Evolutionary conservation across 441 rosid species (phyloP), one percentile per base, ranked within the genome.

Genomic region (Erysimum pusillum): DNA sequence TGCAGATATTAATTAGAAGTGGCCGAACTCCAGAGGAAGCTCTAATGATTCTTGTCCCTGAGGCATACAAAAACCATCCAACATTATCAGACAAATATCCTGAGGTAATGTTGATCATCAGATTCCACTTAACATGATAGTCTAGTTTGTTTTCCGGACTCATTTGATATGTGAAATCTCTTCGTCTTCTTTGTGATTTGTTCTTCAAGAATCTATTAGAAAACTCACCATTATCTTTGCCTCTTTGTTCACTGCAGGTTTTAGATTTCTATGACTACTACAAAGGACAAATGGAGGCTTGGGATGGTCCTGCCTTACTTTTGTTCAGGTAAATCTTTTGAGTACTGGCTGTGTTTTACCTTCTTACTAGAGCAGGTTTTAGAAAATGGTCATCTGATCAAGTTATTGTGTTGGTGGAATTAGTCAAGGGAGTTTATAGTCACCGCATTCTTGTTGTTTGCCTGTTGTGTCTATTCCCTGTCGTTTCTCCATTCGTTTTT

Each of bases 291-390:
- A 96, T 96, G 99, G 99, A 96, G 87, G 85, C 99, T 83, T 96
- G 99, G 99, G 99, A 96, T 90, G 99, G 98, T 67, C 99, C 99
- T 77, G 99, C 99, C 51, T 87, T 96, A 81, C 98, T 96, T 48
- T 82, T 93, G 82, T 96, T 96, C 90, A 96, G 99, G 99, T 93
- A 82, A 81, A 66, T 58, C 56, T 25, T 79, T 68, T 45, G 52
- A 42, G 42, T 9, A 56, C 31, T 46, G 34, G 0, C 53, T 52
- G 15, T 15, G 13, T 32, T 25, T 25, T 2, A 1, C 46, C 28
- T 38, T 36, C 42, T 67, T 49, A 36, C 58, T 34, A 20, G 48
- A 58, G 48, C 72, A 56, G 59, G 14, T 74, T 34, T 31, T 18
- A 63, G 32, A 63, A 25, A 52, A 52, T 42, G 56, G 18, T 54